phyloP scores from a whole-genome alignment of 176 grass and related monocot species.

The Alloteropsis semialata region DNA sequence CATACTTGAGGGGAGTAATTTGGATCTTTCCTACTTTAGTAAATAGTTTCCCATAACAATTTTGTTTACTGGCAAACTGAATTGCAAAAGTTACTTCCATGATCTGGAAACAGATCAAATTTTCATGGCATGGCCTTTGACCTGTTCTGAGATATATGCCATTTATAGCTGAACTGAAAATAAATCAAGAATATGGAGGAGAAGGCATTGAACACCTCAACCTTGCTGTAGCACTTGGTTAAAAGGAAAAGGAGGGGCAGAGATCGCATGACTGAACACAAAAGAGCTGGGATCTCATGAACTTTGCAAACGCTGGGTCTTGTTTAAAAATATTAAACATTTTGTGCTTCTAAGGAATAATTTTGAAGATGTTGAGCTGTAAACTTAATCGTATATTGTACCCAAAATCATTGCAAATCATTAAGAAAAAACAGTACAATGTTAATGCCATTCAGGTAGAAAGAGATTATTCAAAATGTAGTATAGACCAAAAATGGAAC shows the following conservation, averaged over 20 bases:
- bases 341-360: background rate
- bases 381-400: background rate
- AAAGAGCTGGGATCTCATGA: background rate
- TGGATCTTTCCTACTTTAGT: too few species aligned
- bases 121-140: background rate
- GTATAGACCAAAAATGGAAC: constrained; percentile 4
- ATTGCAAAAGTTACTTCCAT: constrained; percentile 3
- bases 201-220: background rate
- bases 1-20: too few species aligned
- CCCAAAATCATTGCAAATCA: background rate
- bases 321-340: background rate
- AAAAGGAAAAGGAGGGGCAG: background rate
- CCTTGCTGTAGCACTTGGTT: background rate
- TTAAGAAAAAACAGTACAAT: background rate
- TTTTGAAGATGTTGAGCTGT: background rate
- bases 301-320: background rate
- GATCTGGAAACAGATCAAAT: background rate
- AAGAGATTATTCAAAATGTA: background rate
- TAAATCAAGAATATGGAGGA: background rate
- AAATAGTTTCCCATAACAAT: background rate
- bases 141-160: background rate
- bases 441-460: background rate
- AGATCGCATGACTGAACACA: background rate
- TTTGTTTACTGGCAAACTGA: background rate
- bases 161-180: background rate